phyloP scores from a whole-genome alignment of 305 asterid genomes.

The Euphrasia arctica region DNA sequence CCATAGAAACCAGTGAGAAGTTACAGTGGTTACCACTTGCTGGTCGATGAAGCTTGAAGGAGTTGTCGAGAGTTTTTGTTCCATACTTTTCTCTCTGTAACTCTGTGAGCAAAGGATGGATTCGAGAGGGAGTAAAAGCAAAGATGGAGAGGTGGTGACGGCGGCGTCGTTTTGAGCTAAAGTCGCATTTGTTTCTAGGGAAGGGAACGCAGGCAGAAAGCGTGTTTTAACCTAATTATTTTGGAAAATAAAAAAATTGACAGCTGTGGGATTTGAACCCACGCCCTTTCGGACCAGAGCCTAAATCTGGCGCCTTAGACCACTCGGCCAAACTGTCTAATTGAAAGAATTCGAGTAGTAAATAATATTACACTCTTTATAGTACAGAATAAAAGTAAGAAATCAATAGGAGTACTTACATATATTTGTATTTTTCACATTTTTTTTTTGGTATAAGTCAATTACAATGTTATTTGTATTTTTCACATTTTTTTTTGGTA shows the following conservation, averaged over 20 bases:
- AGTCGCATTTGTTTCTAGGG: not conserved
- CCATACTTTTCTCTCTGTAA: conserved; percentile 30
- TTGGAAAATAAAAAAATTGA: conserved; percentile 31
- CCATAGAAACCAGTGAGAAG: not conserved
- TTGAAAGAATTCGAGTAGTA: too few species aligned
- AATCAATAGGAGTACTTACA: too few species aligned
- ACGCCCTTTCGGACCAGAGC: conserved; percentile 91
- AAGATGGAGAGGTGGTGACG: not conserved
- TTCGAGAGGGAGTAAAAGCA: not conserved
- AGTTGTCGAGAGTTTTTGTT: conserved; percentile 38
- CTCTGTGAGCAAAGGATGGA: not conserved
- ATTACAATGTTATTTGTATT: too few species aligned
- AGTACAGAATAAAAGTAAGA: too few species aligned
- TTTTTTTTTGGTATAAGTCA: too few species aligned
- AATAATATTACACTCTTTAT: too few species aligned
- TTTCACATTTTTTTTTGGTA: too few species aligned
- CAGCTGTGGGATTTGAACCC: conserved; percentile 88
- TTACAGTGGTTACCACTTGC: conserved; percentile 39
- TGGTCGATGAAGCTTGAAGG: conserved; percentile 49
- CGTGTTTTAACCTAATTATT: not conserved
- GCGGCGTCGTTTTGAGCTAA: not conserved
- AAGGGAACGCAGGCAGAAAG: not conserved
- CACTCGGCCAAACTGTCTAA: conserved; percentile 99
- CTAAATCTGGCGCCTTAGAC: conserved; percentile 97
- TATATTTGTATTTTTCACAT: too few species aligned